Evolutionary conservation across 1,284 basidiomycete genomes (phyloP), one percentile per base, ranked within the genome.

Genomic region (Pholiota adiposa): DNA sequence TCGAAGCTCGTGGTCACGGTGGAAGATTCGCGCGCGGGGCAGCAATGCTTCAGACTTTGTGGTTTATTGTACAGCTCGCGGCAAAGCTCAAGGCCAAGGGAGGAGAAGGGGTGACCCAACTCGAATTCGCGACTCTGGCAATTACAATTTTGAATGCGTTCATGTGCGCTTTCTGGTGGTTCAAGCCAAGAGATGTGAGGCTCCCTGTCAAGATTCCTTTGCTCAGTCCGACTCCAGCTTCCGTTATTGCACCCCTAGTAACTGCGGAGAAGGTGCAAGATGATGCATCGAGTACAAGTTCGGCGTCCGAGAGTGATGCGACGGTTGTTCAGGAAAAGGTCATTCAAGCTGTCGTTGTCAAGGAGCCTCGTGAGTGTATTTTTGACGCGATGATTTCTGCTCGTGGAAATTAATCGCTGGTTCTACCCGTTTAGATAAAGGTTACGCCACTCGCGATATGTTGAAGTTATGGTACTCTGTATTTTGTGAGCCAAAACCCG

Each of bases 111-210:
- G 29, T 68, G 21, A 70, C 70, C 7, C 63, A 72, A 38, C 59
- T 71, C 5, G 70, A 72, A 51, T 41, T 70, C 8, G 58, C 63
- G 12, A 70, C 70, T 5, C 51, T 69, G 25, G 70, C 68, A 1
- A 68, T 69, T 25, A 64, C 65, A 1, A 41, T 54, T 1, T 53
- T 70, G 21, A 70, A 69, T 49, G 58, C 49, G 0, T 43, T 58
- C 18, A 69, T 65, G 19, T 70, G 69, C 54, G 21, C 59, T 25
- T 53, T 72, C 18, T 76, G 74, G 74, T 73, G 70, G 72, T 51
- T 67, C 25, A 76, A 76, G 52, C 74, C 73, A 2, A 59, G 69
- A 14, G 64, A 69, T 49, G 68, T 72, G 2, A 51, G 65, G 25
- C 55, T 59, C 16, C 63, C 67, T 2, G 60, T 72, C 7, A 25